Percentiles rank a stretch among this genome's conserved stretches.
Conservation (phyloP, 2,329 filamentous ascomycete species). For the Grosmannia huntii region DNA sequence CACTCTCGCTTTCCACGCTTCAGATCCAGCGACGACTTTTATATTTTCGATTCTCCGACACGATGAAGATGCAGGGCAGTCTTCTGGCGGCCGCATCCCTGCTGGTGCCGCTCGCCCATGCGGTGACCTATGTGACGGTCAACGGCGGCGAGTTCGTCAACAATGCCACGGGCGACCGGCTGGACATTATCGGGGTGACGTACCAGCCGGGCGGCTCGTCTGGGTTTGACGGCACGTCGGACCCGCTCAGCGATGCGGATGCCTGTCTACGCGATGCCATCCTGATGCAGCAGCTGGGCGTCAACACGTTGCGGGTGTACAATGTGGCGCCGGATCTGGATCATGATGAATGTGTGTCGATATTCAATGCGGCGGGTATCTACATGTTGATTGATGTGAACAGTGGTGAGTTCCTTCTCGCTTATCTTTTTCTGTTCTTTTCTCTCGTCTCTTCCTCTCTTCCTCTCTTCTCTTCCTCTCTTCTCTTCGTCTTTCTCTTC, state of each 20-base stretch:
- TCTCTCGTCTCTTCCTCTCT: not conserved
- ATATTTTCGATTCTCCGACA: too few species aligned
- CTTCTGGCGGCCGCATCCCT: constrained; percentile 32
- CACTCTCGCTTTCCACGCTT: too few species aligned
- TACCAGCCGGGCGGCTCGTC: constrained; percentile 53
- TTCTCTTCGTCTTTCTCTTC: too few species aligned
- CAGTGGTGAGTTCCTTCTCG: constrained; percentile 47
- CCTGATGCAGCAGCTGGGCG: constrained; percentile 69
- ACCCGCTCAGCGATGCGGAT: constrained; percentile 61
- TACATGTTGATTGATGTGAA: constrained; percentile 76
- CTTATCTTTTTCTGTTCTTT: not conserved
- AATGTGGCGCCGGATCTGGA: constrained; percentile 62
- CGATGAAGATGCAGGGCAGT: constrained; percentile 24
- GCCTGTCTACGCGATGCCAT: constrained; percentile 65
- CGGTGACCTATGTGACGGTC: constrained; percentile 43
- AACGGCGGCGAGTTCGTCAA: constrained; percentile 47
- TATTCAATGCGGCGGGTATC: constrained; percentile 67
- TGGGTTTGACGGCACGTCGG: constrained; percentile 40
- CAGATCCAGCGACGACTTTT: too few species aligned
- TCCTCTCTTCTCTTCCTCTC: too few species aligned
- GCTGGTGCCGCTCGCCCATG: constrained; percentile 33
- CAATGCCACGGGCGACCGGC: constrained; percentile 40
- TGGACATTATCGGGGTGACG: constrained; percentile 53
- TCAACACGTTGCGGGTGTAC: constrained; percentile 78
- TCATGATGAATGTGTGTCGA: constrained; percentile 69